phyloP scores from a whole-genome alignment of 129 eudicot species.

The Chrysanthemum makinoi region DNA sequence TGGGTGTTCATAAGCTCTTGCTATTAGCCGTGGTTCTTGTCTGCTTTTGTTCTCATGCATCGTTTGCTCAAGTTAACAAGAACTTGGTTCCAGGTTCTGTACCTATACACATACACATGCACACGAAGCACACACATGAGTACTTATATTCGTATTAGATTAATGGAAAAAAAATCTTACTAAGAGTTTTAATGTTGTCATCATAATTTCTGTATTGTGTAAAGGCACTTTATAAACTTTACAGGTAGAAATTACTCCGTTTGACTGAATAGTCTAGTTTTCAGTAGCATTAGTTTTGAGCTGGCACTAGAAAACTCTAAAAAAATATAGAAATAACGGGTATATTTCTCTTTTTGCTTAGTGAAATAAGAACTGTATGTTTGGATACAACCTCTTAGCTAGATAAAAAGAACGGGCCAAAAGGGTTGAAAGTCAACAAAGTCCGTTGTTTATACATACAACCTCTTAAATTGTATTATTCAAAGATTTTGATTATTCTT shows the following conservation, averaged over 20 bases:
- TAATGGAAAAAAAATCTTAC: no score
- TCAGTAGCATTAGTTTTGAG: background rate
- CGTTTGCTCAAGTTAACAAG: constrained; percentile 20
- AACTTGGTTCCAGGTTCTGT: constrained; percentile 27
- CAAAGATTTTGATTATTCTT: background rate
- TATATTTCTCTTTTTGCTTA: background rate
- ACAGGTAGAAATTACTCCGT: background rate
- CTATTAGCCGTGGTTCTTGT: constrained; percentile 23
- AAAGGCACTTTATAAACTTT: background rate
- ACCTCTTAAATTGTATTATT: background rate
- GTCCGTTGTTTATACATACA: background rate
- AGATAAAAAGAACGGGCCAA: background rate
- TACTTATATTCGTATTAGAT: no score
- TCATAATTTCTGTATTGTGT: background rate
- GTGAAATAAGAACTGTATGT: background rate
- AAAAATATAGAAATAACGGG: background rate
- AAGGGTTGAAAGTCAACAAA: background rate
- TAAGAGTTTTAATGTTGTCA: no score
- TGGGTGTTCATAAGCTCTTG: constrained; percentile 28
- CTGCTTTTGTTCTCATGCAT: constrained; percentile 25
- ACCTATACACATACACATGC: background rate
- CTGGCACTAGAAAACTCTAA: background rate
- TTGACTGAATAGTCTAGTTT: constrained; percentile 11
- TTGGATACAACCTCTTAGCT: background rate
- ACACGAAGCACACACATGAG: no score